Conservation (phyloP, 1,284 basidiomycete genomes). For the Spongiforma sp. region DNA sequence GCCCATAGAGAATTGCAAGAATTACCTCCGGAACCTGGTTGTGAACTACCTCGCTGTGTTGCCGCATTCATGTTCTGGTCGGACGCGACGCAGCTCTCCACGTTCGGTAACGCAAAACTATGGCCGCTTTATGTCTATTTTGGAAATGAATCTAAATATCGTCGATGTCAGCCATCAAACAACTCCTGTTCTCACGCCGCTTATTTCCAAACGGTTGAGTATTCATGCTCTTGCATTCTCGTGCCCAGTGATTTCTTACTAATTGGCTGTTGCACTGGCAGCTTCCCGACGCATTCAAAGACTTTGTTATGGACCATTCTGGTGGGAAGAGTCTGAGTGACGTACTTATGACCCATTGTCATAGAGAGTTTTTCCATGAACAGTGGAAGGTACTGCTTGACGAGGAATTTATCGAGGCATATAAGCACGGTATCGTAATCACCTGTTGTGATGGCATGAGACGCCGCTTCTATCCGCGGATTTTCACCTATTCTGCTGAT, state of each 20-base stretch:
- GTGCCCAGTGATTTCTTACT: background rate
- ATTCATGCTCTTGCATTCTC: background rate
- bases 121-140: background rate
- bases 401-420: background rate
- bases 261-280: background rate
- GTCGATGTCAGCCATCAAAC: background rate
- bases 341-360: background rate
- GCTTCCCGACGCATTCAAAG: background rate
- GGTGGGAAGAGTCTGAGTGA: background rate
- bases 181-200: background rate
- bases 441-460: background rate
- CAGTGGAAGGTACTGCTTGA: background rate
- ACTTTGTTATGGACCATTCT: background rate
- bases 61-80: background rate
- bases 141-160: background rate
- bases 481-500: background rate
- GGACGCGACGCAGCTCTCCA: background rate
- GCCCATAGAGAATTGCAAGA: background rate
- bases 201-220: background rate
- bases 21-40: background rate
- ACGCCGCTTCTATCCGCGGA: background rate
- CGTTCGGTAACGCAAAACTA: background rate
- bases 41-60: background rate
- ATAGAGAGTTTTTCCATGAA: background rate
- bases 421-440: background rate